phyloP scores from a whole-genome alignment of 2,329 filamentous ascomycete species.

The Pseudogymnoascus sp. region DNA sequence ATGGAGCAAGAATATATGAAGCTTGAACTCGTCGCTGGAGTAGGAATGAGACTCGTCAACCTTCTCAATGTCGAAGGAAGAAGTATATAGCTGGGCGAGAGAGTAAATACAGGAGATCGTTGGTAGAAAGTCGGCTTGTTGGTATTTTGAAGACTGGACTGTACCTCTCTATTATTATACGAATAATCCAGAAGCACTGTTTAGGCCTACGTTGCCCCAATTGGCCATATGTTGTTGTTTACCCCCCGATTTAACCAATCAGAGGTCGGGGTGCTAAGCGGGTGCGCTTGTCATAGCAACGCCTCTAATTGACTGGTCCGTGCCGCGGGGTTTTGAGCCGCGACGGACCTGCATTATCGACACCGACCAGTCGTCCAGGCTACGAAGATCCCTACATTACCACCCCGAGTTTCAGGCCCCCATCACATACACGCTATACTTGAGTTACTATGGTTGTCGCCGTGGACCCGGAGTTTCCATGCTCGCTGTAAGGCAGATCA shows the following conservation, averaged over 20 bases:
- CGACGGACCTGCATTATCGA: conserved; percentile 9
- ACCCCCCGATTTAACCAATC: conserved; percentile 8
- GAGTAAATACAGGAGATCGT: conserved; percentile 2
- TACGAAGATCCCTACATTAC: conserved; percentile 4
- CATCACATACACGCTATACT: not conserved
- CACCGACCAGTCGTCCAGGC: conserved; percentile 5
- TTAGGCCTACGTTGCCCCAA: conserved; percentile 8
- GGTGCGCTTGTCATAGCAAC: conserved; percentile 13
- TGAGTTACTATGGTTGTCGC: conserved; percentile 7
- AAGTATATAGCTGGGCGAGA: conserved; percentile 1
- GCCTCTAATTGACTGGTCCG: conserved; percentile 8
- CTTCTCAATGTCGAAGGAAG: not conserved
- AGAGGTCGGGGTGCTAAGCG: not conserved
- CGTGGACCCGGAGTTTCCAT: conserved; percentile 50
- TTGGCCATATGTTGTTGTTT: conserved; percentile 13
- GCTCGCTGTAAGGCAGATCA: conserved; percentile 49
- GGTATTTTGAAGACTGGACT: conserved; percentile 5
- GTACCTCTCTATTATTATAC: conserved; percentile 11
- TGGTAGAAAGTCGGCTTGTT: conserved; percentile 1
- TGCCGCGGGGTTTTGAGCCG: conserved; percentile 8
- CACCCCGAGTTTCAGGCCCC: conserved; percentile 4
- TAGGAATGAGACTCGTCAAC: not conserved
- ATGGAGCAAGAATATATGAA: conserved; percentile 4
- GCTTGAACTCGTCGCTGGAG: not conserved
- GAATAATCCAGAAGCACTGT: conserved; percentile 10